A percentile compares a stretch with the other conserved stretches of the same genome.
These are phyloP conservation scores for Fusarium sp. DNA, from an alignment of 2,329 filamentous ascomycete species.

Conservation along the genomic window DNA sequence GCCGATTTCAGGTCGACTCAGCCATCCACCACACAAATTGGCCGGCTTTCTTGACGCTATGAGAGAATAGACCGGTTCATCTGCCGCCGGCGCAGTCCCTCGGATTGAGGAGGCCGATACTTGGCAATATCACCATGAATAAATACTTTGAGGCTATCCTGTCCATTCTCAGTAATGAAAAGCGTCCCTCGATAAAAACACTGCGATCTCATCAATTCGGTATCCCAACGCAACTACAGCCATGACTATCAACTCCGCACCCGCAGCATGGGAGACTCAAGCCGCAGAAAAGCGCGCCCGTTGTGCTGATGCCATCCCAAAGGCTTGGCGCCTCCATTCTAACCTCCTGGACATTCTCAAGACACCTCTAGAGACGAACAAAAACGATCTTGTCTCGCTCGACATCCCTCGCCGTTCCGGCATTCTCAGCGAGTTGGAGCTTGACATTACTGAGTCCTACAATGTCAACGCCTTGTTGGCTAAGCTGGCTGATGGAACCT, in stretches of 20 bases:
- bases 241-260: background rate
- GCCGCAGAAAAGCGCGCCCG: constrained; percentile 9
- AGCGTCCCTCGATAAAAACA: background rate
- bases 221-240: background rate
- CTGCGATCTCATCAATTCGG: background rate
- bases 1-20: background rate
- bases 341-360: constrained; percentile 4
- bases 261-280: background rate
- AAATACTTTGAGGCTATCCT: background rate
- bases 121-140: background rate
- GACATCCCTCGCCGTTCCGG: constrained; percentile 43
- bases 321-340: constrained; percentile 14
- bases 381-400: constrained; percentile 24
- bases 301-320: constrained; percentile 13
- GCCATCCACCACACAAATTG: background rate
- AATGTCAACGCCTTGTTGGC: constrained; percentile 51
- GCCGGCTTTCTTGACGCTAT: background rate
- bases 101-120: background rate
- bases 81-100: background rate
- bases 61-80: background rate
- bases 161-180: background rate
- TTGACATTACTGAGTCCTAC: constrained; percentile 58
- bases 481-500: constrained; percentile 47
- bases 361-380: constrained; percentile 8
- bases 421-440: constrained; percentile 54